Conservation (phyloP, 1,284 basidiomycete genomes). For the Phellinidium pouzarii region DNA sequence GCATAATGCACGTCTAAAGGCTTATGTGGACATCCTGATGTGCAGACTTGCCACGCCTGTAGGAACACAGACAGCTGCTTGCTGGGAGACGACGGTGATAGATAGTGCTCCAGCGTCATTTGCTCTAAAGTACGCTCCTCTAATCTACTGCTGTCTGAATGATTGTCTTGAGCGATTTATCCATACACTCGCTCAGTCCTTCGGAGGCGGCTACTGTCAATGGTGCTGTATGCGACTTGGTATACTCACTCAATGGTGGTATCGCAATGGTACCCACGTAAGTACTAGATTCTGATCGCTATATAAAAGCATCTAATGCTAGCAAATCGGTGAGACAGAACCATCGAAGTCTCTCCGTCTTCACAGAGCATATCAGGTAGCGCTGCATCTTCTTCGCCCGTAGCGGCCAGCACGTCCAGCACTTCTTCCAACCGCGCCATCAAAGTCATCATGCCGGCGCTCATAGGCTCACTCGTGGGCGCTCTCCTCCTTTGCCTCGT, state of each 20-base stretch:
- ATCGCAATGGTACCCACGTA: slow-evolving; percentile 7
- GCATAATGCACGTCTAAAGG: neutral
- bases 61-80: slow-evolving; percentile 10
- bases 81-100: slow-evolving; percentile 6
- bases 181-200: neutral
- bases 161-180: neutral
- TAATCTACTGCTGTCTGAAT: neutral
- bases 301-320: no score
- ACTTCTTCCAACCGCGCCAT: slow-evolving; percentile 9
- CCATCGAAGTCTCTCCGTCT: no score
- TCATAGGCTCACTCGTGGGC: slow-evolving; percentile 16
- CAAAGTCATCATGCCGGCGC: slow-evolving; percentile 11
- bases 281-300: slow-evolving; percentile 3
- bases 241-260: slow-evolving; percentile 8
- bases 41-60: neutral
- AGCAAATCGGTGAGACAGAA: no score
- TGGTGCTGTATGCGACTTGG: slow-evolving; percentile 14
- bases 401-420: neutral
- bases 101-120: slow-evolving; percentile 3
- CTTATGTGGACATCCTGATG: neutral
- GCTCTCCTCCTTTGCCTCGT: slow-evolving; percentile 11
- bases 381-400: neutral
- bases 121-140: slow-evolving; percentile 10
- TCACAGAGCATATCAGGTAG: no score
- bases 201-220: neutral